These are phyloP conservation scores for Eremothecium gossypii DNA, from an alignment of 1,139 yeast genomes.

Conservation along the genomic window DNA sequence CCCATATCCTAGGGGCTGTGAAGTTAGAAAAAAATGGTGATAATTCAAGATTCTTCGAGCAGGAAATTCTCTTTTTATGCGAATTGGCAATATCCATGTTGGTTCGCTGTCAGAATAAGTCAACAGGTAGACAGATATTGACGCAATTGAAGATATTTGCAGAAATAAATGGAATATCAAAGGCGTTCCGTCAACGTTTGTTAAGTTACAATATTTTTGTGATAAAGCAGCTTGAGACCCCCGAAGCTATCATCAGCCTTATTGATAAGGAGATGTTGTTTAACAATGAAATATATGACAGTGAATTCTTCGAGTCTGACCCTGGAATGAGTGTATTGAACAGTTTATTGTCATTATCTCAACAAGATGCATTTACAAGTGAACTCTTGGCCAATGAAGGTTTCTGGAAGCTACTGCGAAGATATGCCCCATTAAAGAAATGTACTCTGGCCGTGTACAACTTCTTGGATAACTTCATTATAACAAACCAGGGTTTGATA, in stretches of 20 bases:
- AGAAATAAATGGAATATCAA: slow-evolving; percentile 15
- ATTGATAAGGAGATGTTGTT: slow-evolving; percentile 22
- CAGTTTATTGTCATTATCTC: slow-evolving; percentile 46
- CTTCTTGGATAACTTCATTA: slow-evolving; percentile 41
- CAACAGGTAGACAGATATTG: slow-evolving; percentile 22
- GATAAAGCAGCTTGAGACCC: slow-evolving; percentile 25
- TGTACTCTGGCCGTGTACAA: slow-evolving; percentile 42
- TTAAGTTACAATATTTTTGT: slow-evolving; percentile 23
- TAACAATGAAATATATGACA: slow-evolving; percentile 26
- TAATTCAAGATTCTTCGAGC: slow-evolving; percentile 41
- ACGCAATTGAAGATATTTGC: slow-evolving; percentile 17
- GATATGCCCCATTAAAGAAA: slow-evolving; percentile 46
- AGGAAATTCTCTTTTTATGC: slow-evolving; percentile 46
- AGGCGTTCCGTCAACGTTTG: slow-evolving; percentile 21
- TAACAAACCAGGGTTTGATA: slow-evolving; percentile 34
- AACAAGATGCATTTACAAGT: slow-evolving; percentile 42
- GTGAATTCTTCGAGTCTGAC: slow-evolving; percentile 28
- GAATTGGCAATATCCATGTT: slow-evolving; percentile 48
- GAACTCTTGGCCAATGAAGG: slow-evolving; percentile 37
- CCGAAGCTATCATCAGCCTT: slow-evolving; percentile 15
- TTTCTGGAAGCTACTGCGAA: slow-evolving; percentile 57
- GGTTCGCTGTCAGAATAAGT: slow-evolving; percentile 35
- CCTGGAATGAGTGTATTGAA: slow-evolving; percentile 44
- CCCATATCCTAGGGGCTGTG: slow-evolving; percentile 26
- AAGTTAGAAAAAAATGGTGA: slow-evolving; percentile 22